Base-by-base conservation (phyloP, 352 stramenopile species). In the Plasmopara halstedii region DNA sequence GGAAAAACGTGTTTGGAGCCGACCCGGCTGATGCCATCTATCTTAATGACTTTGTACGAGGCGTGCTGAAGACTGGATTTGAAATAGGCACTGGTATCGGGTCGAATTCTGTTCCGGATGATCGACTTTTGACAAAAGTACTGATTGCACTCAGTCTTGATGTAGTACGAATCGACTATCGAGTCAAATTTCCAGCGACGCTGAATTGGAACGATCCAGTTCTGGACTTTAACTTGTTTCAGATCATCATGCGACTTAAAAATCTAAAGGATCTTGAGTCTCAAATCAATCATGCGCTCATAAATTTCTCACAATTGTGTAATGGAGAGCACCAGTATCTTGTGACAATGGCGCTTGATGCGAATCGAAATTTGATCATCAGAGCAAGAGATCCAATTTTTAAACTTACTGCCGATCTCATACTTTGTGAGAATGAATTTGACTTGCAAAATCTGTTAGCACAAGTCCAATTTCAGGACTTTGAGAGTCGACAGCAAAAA, bases 371-470 rank as follows among this genome's bases (percentile, higher is more conserved):
- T 3, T 49, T 88, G 0, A 21, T 79, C 5, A 27, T 89, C 32
- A 58, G 67, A 31, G 68, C 68, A 0, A 53, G 40, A 36, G 75
- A 89, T 11, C 75, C 78, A 18, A 38, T 76, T 3, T 70, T 67
- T 48, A 89, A 84, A 46, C 68, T 71, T 46, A 49, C 46, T 10
- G 74, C 78, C 48, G 61, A 83, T 9, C 73, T 85, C n/a, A 26
- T 62, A 2, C 45, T 89, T 18, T 18, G 27, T 18, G 41, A 77
- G 29, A 43, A 80, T 31, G 76, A 88, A 31, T 88, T 68, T 33
- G 63, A 64, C 45, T 56, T 36, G 18, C 10, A 42, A 19, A 70
- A 70, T 23, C 36, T 77, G 11, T 3, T 56, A n/a, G 19, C 27
- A 2, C 61, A 69, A 42, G 18, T 60, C 39, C 6, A 42, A 36